These are phyloP conservation scores for Medicago arabica DNA, from an alignment of 306 rosid species.

Conservation along the genomic window DNA sequence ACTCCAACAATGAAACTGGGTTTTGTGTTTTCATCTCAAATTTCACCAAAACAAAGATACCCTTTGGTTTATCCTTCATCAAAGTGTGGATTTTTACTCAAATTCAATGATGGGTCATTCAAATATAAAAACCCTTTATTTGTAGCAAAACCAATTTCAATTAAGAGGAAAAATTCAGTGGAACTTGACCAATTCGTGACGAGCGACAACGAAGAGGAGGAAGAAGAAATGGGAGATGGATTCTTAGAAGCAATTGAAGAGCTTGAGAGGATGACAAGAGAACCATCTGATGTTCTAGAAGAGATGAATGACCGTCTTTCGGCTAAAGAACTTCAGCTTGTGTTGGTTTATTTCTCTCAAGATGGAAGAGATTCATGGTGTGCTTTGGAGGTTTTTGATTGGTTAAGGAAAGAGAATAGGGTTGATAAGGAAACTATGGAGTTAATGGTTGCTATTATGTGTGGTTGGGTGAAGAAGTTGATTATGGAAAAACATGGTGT, in stretches of 20 bases:
- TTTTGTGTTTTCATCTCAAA: constrained; percentile 49
- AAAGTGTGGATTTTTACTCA: constrained; percentile 36
- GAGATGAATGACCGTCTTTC: constrained; percentile 95
- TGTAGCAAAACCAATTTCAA: constrained; percentile 42
- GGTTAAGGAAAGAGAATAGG: constrained; percentile 90
- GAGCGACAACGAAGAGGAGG: constrained; percentile 76
- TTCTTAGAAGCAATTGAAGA: constrained; percentile 94
- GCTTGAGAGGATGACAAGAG: constrained; percentile 89
- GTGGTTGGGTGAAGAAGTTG: constrained; percentile 90
- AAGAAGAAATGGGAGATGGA: constrained; percentile 91
- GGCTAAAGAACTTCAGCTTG: constrained; percentile 86
- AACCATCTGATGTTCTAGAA: constrained; percentile 93
- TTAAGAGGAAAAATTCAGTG: constrained; percentile 60
- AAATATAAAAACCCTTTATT: constrained; percentile 46
- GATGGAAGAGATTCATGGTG: constrained; percentile 99
- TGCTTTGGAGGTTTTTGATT: constrained; percentile 97
- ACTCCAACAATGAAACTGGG: constrained; percentile 52
- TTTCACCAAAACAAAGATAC: constrained; percentile 42
- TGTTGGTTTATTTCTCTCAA: constrained; percentile 88
- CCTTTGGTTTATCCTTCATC: constrained; percentile 43
- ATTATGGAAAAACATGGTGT: constrained; percentile 67
- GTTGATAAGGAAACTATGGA: constrained; percentile 98
- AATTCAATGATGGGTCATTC: constrained; percentile 47
- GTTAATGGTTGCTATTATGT: constrained; percentile 93
- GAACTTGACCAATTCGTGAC: constrained; percentile 85